Percentiles rank a stretch among this genome's conserved stretches.
Conservation (phyloP, 805 yeast species). For the Debaryomyces castellii region DNA sequence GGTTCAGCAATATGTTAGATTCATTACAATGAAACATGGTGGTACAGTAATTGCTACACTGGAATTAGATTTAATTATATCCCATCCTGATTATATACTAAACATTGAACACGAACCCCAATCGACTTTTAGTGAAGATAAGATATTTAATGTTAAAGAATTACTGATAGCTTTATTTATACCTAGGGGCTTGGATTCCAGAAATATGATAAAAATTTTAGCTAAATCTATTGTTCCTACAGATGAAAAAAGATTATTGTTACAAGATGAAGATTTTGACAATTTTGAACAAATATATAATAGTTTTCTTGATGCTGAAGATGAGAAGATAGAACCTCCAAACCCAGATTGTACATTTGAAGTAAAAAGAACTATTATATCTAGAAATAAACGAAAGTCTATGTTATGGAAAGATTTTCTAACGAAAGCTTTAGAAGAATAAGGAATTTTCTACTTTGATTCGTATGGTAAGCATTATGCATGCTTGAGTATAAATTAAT, state of each 20-base stretch:
- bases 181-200: slow-evolving; percentile 53
- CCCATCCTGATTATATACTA: slow-evolving; percentile 7
- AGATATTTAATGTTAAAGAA: slow-evolving; percentile 3
- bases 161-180: slow-evolving; percentile 24
- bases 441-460: too few relatives aligned
- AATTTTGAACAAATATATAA: slow-evolving; percentile 15
- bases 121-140: slow-evolving; percentile 10
- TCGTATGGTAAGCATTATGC: too few relatives aligned
- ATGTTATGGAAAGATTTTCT: not conserved
- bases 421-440: not conserved
- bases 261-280: slow-evolving; percentile 15
- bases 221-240: slow-evolving; percentile 21
- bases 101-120: slow-evolving; percentile 9
- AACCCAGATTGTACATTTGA: not conserved
- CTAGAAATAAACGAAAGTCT: not conserved
- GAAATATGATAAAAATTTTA: slow-evolving; percentile 45
- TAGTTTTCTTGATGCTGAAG: not conserved
- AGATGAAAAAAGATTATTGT: slow-evolving; percentile 9
- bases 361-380: not conserved
- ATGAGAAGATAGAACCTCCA: not conserved
- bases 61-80: slow-evolving; percentile 2
- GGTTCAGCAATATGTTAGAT: slow-evolving; percentile 38
- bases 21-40: slow-evolving; percentile 32
- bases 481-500: too few relatives aligned
- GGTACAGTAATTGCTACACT: slow-evolving; percentile 15